Evolutionary conservation across 495 filamentous ascomycete species (phyloP).

Genomic region (Poronia punctata): DNA sequence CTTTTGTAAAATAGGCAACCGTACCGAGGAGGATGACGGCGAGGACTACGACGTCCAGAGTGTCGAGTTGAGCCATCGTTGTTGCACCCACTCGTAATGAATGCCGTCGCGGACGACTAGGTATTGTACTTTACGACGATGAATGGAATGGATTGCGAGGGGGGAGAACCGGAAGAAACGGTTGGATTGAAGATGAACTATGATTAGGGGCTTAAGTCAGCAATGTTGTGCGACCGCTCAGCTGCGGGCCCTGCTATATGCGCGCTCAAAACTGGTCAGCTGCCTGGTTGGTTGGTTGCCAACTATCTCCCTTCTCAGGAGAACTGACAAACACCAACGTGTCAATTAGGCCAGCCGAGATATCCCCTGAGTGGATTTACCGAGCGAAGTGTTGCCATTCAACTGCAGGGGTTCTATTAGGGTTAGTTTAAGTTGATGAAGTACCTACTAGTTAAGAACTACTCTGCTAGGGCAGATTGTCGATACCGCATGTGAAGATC

Average conservation of each 20-base stretch:
- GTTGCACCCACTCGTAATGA: slow-evolving; percentile 4
- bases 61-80: slow-evolving; percentile 91
- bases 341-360: neutral
- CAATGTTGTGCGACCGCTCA: slow-evolving; percentile 1
- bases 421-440: slow-evolving; percentile 1
- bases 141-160: neutral
- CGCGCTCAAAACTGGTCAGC: too few relatives aligned
- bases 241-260: neutral
- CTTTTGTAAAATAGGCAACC: slow-evolving; percentile 94
- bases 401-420: slow-evolving; percentile 6
- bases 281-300: too few relatives aligned
- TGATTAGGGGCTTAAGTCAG: slow-evolving; percentile 1
- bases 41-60: slow-evolving; percentile 88
- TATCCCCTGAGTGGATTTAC: slow-evolving; percentile 2
- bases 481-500: too few relatives aligned
- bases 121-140: neutral
- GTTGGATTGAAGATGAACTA: neutral
- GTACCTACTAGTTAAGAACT: neutral
- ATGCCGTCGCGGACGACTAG: neutral
- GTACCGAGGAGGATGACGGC: slow-evolving; percentile 76
- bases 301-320: too few relatives aligned
- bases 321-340: neutral
- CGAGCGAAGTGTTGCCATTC: slow-evolving; percentile 2
- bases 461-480: neutral
- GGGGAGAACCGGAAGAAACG: neutral